Conservation (phyloP, 2,329 filamentous ascomycete genomes). For the Cladorrhinum sp. region DNA sequence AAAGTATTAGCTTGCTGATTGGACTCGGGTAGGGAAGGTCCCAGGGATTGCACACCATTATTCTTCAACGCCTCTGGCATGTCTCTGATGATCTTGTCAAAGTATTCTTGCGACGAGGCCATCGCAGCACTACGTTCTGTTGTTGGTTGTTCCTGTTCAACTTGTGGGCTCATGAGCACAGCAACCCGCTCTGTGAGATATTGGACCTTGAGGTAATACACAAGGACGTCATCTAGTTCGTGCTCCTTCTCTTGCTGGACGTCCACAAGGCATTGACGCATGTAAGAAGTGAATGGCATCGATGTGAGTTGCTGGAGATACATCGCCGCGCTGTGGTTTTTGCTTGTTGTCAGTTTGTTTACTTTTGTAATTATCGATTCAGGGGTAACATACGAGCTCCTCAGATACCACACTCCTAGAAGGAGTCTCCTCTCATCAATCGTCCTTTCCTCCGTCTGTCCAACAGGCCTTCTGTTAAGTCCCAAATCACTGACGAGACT, state of each 20-base stretch:
- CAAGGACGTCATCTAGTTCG: conserved; percentile 45
- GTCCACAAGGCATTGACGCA: conserved; percentile 48
- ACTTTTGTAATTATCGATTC: background rate
- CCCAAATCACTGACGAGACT: conserved; percentile 48
- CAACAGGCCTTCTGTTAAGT: conserved; percentile 35
- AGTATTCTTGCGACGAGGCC: conserved; percentile 4
- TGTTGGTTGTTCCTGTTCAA: background rate
- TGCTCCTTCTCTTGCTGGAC: conserved; percentile 45
- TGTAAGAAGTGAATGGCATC: conserved; percentile 50
- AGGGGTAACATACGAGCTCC: conserved; percentile 44
- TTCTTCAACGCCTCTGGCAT: background rate
- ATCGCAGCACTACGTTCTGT: conserved; percentile 1
- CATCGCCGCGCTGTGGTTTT: conserved; percentile 10
- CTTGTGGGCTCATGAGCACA: conserved; percentile 32
- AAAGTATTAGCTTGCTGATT: background rate
- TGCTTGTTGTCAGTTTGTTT: background rate
- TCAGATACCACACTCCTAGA: conserved; percentile 53
- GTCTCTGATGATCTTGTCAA: conserved; percentile 7
- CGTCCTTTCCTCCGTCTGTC: conserved; percentile 40
- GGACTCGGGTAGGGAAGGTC: background rate
- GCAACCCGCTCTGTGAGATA: conserved; percentile 50
- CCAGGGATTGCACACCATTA: conserved; percentile 5
- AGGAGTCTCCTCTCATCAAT: conserved; percentile 53
- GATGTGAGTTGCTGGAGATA: conserved; percentile 44
- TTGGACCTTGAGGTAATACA: conserved; percentile 48